Evolutionary conservation across 345 rosid species (phyloP).

Genomic region (Theobroma cacao): DNA sequence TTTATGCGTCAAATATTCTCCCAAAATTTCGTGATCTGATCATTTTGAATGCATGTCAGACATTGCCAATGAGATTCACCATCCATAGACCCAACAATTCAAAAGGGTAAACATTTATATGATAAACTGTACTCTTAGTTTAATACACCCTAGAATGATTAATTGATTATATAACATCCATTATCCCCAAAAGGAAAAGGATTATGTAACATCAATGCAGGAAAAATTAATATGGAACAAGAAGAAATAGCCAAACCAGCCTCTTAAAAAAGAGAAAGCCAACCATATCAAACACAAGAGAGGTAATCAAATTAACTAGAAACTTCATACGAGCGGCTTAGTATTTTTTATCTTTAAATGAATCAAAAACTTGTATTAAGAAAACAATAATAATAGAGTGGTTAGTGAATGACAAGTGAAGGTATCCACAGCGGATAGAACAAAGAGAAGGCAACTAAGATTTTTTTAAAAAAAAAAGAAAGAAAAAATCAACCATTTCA

Average conservation of each 20-base stretch:
- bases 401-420: neutral
- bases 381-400: neutral
- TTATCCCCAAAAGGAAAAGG: neutral
- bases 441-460: neutral
- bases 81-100: neutral
- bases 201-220: neutral
- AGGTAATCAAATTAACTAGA: neutral
- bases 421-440: neutral
- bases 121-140: neutral
- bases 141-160: too few relatives aligned
- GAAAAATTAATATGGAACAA: neutral
- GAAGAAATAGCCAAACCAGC: neutral
- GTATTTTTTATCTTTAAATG: too few relatives aligned
- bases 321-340: too few relatives aligned
- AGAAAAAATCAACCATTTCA: neutral
- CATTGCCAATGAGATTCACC: neutral
- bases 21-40: neutral
- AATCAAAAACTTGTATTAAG: too few relatives aligned
- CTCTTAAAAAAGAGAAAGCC: neutral
- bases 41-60: neutral
- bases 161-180: neutral
- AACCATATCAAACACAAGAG: neutral
- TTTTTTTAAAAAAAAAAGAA: neutral
- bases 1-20: too few relatives aligned
- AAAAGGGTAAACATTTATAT: neutral